Evolutionary conservation across 495 filamentous ascomycete species (phyloP).

Genomic region (Oidiodendron maius): DNA sequence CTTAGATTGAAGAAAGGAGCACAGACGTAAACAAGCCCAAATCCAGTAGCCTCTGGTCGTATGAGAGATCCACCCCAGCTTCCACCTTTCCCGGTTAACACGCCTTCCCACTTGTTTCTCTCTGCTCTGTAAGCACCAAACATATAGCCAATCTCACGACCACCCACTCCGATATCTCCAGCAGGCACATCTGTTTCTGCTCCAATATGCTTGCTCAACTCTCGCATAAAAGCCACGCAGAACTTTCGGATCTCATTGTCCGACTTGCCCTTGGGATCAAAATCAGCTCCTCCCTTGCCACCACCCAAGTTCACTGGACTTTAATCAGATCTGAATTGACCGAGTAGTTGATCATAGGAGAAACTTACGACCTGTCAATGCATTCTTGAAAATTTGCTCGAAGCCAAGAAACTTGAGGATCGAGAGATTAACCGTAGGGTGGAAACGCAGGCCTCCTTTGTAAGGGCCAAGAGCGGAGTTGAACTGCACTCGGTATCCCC

Average conservation of each 20-base stretch:
- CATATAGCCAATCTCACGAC: slow-evolving; percentile 87
- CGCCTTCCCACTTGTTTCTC: slow-evolving; percentile 87
- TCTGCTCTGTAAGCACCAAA: slow-evolving; percentile 93
- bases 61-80: slow-evolving; percentile 92
- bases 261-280: slow-evolving; percentile 98
- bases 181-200: slow-evolving; percentile 94
- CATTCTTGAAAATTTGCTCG: slow-evolving; percentile 99
- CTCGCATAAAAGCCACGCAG: slow-evolving; percentile 93
- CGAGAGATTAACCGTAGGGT: slow-evolving; percentile 93
- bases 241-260: slow-evolving; percentile 97
- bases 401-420: slow-evolving; percentile 98
- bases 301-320: slow-evolving; percentile 82
- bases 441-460: slow-evolving; percentile 96
- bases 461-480: slow-evolving; percentile 97
- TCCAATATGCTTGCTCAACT: slow-evolving; percentile 92
- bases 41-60: slow-evolving; percentile 94
- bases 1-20: slow-evolving; percentile 14
- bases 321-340: neutral
- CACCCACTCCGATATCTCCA: slow-evolving; percentile 88
- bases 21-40: slow-evolving; percentile 78
- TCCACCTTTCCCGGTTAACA: slow-evolving; percentile 91
- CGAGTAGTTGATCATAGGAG: neutral
- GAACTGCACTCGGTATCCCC: slow-evolving; percentile 97
- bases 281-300: slow-evolving; percentile 97
- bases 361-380: slow-evolving; percentile 83